Conservation (phyloP, 768 basidiomycete species). For the Termitomyces bulborhizus region DNA sequence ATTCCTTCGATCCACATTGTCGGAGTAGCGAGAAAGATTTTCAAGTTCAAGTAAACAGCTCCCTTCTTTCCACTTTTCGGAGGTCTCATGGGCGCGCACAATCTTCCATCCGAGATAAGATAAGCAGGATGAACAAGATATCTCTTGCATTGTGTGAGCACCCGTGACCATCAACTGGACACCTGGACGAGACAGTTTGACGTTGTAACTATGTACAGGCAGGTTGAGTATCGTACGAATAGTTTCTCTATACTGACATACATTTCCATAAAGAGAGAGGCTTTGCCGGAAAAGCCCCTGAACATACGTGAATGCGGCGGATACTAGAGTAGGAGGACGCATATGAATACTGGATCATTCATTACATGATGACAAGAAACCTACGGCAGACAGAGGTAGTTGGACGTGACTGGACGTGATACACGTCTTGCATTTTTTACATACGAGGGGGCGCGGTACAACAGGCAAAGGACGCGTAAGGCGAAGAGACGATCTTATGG, state of each 20-base stretch:
- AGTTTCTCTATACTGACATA: slow-evolving; percentile 21
- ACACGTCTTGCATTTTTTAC: slow-evolving; percentile 38
- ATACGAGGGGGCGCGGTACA: slow-evolving; percentile 39
- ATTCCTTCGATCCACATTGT: slow-evolving; percentile 19
- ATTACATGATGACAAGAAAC: slow-evolving; percentile 11
- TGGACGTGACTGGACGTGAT: slow-evolving; percentile 39
- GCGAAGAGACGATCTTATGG: slow-evolving; percentile 1
- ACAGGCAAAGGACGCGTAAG: slow-evolving; percentile 38
- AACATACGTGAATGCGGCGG: slow-evolving; percentile 42
- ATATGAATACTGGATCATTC: not conserved
- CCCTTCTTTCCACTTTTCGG: slow-evolving; percentile 63
- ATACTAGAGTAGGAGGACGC: slow-evolving; percentile 22
- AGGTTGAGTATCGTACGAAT: not conserved
- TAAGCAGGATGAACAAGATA: slow-evolving; percentile 42
- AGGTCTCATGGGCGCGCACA: slow-evolving; percentile 44
- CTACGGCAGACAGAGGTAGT: slow-evolving; percentile 34
- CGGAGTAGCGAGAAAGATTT: slow-evolving; percentile 27
- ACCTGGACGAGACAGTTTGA: slow-evolving; percentile 34
- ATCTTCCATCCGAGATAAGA: slow-evolving; percentile 62
- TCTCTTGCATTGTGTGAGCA: slow-evolving; percentile 56
- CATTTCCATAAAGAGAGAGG: slow-evolving; percentile 52
- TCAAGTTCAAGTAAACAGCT: slow-evolving; percentile 54
- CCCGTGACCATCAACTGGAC: slow-evolving; percentile 59
- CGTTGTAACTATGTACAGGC: slow-evolving; percentile 35
- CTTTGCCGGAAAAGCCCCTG: slow-evolving; percentile 52